These are phyloP conservation scores for Xylaria sp. DNA, from an alignment of 2,329 filamentous ascomycete species.

Conservation along the genomic window DNA sequence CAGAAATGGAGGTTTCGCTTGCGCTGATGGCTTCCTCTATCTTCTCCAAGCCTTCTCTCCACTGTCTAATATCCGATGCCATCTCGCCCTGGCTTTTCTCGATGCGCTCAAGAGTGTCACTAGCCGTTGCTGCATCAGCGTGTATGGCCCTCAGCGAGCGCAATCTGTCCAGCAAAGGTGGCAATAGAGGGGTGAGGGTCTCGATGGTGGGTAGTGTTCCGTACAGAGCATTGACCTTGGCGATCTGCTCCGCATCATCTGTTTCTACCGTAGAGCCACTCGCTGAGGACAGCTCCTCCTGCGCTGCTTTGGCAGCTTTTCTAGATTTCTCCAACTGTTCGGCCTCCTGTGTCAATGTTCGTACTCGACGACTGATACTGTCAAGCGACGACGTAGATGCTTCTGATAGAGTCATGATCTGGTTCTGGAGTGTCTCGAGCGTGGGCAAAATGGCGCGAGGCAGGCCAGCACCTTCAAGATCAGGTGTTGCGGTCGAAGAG, in stretches of 20 bases:
- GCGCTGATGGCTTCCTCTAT: slow-evolving; percentile 79
- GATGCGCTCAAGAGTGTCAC: slow-evolving; percentile 78
- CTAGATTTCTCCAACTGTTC: slow-evolving; percentile 75
- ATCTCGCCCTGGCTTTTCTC: slow-evolving; percentile 85
- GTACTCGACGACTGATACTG: slow-evolving; percentile 74
- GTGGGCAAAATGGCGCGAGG: slow-evolving; percentile 81
- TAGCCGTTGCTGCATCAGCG: slow-evolving; percentile 83
- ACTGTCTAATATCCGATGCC: slow-evolving; percentile 83
- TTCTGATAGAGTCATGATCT: slow-evolving; percentile 78
- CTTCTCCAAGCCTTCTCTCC: slow-evolving; percentile 82
- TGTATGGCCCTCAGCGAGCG: slow-evolving; percentile 86
- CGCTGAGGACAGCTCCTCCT: slow-evolving; percentile 65
- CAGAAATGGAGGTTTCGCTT: slow-evolving; percentile 74
- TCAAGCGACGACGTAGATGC: slow-evolving; percentile 79
- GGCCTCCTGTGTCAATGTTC: slow-evolving; percentile 76
- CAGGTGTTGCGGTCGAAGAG: slow-evolving; percentile 73
- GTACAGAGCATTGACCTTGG: slow-evolving; percentile 93
- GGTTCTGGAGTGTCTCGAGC: slow-evolving; percentile 81
- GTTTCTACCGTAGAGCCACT: slow-evolving; percentile 55
- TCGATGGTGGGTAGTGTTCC: slow-evolving; percentile 89
- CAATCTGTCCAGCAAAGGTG: slow-evolving; percentile 84
- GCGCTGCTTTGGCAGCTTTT: slow-evolving; percentile 68
- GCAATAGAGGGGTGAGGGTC: slow-evolving; percentile 83
- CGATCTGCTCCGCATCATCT: slow-evolving; percentile 74
- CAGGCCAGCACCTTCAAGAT: slow-evolving; percentile 65